Base-by-base conservation (phyloP, 2,329 filamentous ascomycete species). In the Lachnellula cervina region DNA sequence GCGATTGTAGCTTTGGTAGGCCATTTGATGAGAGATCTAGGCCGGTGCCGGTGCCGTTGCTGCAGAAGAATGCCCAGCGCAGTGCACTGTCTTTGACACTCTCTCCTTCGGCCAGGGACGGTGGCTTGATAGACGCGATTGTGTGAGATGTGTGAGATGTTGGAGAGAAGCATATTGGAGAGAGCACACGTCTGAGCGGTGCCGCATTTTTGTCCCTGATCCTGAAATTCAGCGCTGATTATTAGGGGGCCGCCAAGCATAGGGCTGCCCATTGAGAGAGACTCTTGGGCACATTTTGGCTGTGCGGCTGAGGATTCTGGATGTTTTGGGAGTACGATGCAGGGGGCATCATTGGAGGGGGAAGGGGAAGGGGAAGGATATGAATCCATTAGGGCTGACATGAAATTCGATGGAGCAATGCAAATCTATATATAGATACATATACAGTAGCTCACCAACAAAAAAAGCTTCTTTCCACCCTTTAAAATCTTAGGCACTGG, bases 191-290 rank as follows among this genome's bases (percentile, higher is more conserved):
- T 14, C 8, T 32, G 6, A 34, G 28, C 16, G 17, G 19, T 21
- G 44, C n/a, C 16, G 25, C 19, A 50, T 34, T n/a, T 38, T 8
- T 21, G 9, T 37, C 48, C 9, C 28, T 9, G 28, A 23, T 40
- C 75, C 68, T 59, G 71, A 4, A 6, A 4, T 25, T 32, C 47
- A 14, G 28, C 17, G 28, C 23, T 25, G 38, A 32, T 32, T 13
- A 11, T 32, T 13, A 32, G 28, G 52, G 53, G 50, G 52, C 37
- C 14, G 52, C 55, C 52, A 51, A 51, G 49, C n/a, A 52, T 49
- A 37, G 55, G 59, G 59, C 59, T 59, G 59, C 46, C 56, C 59
- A 57, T 19, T 59, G 13, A 49, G 11, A 14, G n/a, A 21, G 11
- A 38, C 16, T 25, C 6, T 34, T 13, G 21, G 19, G 37, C 2